A percentile compares a stretch with the other conserved stretches of the same genome.
Evolutionary conservation across 495 filamentous ascomycete genomes (phyloP).

Genomic region (Pseudotulostoma volvatum): DNA sequence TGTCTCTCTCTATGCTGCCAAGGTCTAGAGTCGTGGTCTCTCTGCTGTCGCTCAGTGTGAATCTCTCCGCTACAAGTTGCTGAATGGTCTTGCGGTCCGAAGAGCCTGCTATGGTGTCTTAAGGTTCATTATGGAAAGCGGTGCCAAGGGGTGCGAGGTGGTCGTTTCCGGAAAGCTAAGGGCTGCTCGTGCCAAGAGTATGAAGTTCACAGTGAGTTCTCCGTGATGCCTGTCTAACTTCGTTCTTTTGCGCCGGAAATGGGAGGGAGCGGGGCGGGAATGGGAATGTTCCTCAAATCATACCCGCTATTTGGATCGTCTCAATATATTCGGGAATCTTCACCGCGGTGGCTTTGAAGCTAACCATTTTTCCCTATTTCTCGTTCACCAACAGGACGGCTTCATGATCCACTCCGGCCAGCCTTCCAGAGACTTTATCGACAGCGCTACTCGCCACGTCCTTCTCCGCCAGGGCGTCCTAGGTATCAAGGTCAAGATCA

Average conservation of each 20-base stretch:
- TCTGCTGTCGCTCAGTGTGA: slow-evolving; percentile 99
- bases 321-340: too few relatives aligned
- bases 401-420: slow-evolving; percentile 99
- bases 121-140: slow-evolving; percentile 98
- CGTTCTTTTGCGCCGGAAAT: too few relatives aligned
- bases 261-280: too few relatives aligned
- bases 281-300: too few relatives aligned
- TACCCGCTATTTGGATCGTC: too few relatives aligned
- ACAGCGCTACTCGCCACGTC: slow-evolving; percentile 93
- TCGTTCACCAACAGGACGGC: slow-evolving; percentile 82
- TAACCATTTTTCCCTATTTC: slow-evolving; percentile 4
- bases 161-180: slow-evolving; percentile 97
- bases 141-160: slow-evolving; percentile 98
- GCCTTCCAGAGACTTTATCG: slow-evolving; percentile 98
- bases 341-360: slow-evolving; percentile 1
- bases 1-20: slow-evolving; percentile 97
- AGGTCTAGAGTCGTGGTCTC: slow-evolving; percentile 99
- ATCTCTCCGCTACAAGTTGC: slow-evolving; percentile 97
- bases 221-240: too few relatives aligned
- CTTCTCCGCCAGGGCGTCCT: slow-evolving; percentile 98
- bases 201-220: slow-evolving; percentile 93
- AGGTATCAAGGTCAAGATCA: slow-evolving; percentile 99
- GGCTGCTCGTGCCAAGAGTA: slow-evolving; percentile 96
- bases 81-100: slow-evolving; percentile 95
- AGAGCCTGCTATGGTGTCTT: slow-evolving; percentile 99